Conservation (phyloP, 2,329 filamentous ascomycete genomes). For the Monilinia polystroma region DNA sequence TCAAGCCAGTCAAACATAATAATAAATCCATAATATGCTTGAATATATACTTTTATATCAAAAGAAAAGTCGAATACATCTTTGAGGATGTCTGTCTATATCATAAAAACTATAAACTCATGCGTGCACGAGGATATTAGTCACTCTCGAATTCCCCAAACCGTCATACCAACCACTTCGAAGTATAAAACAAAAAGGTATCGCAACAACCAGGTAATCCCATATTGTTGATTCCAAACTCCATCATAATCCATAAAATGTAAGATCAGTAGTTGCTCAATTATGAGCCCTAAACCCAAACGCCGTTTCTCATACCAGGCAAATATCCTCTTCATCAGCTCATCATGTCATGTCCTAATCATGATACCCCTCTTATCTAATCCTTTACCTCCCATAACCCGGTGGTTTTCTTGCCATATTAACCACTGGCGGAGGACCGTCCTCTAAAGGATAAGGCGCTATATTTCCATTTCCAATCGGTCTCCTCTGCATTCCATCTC, state of each 20-base stretch:
- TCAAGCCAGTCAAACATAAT: too few relatives aligned
- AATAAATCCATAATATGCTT: too few relatives aligned
- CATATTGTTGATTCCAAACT: background rate
- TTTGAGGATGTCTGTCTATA: too few relatives aligned
- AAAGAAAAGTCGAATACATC: too few relatives aligned
- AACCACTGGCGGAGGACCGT: slow-evolving; percentile 78
- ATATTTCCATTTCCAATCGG: slow-evolving; percentile 30
- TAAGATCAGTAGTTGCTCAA: background rate
- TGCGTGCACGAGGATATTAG: too few relatives aligned
- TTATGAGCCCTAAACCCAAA: background rate
- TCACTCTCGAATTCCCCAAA: background rate
- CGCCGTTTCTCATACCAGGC: background rate
- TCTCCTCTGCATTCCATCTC: slow-evolving; percentile 28
- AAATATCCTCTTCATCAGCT: background rate
- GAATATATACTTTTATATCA: too few relatives aligned
- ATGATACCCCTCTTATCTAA: background rate
- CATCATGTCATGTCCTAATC: too few relatives aligned
- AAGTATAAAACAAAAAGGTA: slow-evolving; percentile 15
- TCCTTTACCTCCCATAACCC: slow-evolving; percentile 32
- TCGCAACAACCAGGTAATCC: slow-evolving; percentile 3
- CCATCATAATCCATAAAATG: background rate
- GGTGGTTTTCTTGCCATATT: slow-evolving; percentile 89
- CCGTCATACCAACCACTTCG: background rate
- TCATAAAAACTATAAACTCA: too few relatives aligned
- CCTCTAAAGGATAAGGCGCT: slow-evolving; percentile 71